phyloP scores from a whole-genome alignment of 2,329 filamentous ascomycete species.

The Chaetomium globosum region DNA sequence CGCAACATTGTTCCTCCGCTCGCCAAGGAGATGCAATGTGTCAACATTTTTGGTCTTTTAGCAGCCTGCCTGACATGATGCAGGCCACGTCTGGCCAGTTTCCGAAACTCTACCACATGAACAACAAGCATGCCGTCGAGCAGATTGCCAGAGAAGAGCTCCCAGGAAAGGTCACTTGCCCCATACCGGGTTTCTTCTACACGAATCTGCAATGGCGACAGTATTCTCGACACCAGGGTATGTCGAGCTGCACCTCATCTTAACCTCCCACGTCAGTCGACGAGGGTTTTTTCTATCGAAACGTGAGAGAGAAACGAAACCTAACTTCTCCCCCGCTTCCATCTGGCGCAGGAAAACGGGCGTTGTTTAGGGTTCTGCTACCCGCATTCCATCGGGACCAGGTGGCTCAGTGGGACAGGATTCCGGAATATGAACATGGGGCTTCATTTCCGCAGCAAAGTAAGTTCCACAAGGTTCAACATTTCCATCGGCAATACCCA shows the following conservation, averaged over 20 bases:
- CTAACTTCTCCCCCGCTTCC: not conserved
- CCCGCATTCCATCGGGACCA: conserved; percentile 4
- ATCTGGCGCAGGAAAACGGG: not conserved
- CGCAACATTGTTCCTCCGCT: conserved; percentile 14
- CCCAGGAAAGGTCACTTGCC: conserved; percentile 6
- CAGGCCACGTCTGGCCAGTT: conserved; percentile 6
- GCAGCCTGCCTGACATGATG: conserved; percentile 4
- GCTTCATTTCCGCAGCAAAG: conserved; percentile 1
- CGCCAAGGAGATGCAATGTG: conserved; percentile 12
- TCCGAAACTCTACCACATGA: conserved; percentile 7
- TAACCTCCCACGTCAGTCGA: not conserved
- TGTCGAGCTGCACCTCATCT: not conserved
- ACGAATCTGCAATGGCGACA: conserved; percentile 7
- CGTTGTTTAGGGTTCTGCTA: conserved; percentile 4
- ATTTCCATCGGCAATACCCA: not conserved
- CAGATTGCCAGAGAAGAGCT: conserved; percentile 7
- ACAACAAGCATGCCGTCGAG: conserved; percentile 9
- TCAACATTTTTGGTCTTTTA: conserved; percentile 10
- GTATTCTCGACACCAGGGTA: conserved; percentile 1
- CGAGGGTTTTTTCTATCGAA: not conserved
- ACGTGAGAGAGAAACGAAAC: not conserved
- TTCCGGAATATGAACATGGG: conserved; percentile 10
- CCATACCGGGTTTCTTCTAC: conserved; percentile 9
- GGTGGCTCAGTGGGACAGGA: not conserved
- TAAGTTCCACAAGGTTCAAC: too few species aligned